Conservation (phyloP, 768 basidiomycete species). For the Rhodotorula diobovata region DNA sequence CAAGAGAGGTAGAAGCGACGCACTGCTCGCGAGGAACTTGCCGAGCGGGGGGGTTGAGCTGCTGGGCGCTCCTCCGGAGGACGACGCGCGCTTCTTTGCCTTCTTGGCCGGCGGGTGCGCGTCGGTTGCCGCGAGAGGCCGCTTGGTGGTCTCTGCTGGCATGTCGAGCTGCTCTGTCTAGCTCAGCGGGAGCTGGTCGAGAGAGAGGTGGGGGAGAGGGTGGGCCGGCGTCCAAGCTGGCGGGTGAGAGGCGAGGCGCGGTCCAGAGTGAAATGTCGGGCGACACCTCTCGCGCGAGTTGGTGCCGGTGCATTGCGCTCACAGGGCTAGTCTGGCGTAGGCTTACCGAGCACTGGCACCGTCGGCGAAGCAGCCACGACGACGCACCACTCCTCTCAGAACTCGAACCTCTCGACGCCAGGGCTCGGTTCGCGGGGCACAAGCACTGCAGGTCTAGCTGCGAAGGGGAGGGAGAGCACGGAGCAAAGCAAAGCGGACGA, state of each 20-base stretch:
- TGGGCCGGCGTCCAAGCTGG: too few relatives aligned
- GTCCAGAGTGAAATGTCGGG: too few relatives aligned
- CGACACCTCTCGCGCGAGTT: too few relatives aligned
- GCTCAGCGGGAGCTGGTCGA: too few relatives aligned
- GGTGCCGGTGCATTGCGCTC: too few relatives aligned
- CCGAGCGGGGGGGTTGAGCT: conserved; percentile 61
- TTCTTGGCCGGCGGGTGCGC: not conserved
- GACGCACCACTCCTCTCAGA: too few relatives aligned
- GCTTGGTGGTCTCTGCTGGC: not conserved
- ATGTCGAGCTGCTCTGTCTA: not conserved
- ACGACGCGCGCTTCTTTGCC: not conserved
- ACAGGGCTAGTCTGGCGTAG: too few relatives aligned
- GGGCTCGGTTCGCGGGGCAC: not conserved
- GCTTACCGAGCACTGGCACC: too few relatives aligned
- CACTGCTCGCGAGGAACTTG: conserved; percentile 84
- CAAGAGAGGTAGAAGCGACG: not conserved
- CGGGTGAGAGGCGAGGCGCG: too few relatives aligned
- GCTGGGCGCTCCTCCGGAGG: not conserved
- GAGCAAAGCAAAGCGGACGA: not conserved
- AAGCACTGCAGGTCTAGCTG: not conserved
- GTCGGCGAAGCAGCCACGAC: too few relatives aligned
- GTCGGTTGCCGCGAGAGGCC: not conserved
- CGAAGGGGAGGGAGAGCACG: not conserved
- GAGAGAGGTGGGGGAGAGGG: too few relatives aligned
- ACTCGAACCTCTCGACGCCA: not conserved